Evolutionary conservation across 352 stramenopile genomes (phyloP).

Genomic region (Phytophthora capsici): DNA sequence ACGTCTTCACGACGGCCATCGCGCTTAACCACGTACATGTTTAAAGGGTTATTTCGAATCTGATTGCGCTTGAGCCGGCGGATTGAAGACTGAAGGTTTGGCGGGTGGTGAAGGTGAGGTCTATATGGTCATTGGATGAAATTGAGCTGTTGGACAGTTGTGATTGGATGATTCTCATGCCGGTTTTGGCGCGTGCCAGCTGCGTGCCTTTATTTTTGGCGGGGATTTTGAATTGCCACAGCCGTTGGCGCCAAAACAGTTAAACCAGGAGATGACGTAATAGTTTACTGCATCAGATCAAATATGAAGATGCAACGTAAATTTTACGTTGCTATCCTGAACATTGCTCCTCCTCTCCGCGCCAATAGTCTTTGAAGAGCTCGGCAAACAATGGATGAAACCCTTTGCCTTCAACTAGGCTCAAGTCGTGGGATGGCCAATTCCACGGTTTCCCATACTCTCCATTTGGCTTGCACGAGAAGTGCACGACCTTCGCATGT

Average conservation of each 20-base stretch:
- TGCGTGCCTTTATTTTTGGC: constrained; percentile 22
- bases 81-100: constrained; percentile 30
- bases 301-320: too few relatives aligned
- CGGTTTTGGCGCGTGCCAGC: constrained; percentile 14
- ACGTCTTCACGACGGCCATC: constrained; percentile 93
- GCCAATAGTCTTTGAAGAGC: too few relatives aligned
- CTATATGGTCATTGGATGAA: constrained; percentile 24
- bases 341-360: too few relatives aligned
- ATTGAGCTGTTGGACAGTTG: not conserved
- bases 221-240: constrained; percentile 9
- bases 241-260: constrained; percentile 24
- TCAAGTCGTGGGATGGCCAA: too few relatives aligned
- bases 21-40: constrained; percentile 96
- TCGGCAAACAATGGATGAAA: too few relatives aligned
- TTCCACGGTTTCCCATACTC: too few relatives aligned
- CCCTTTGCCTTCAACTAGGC: too few relatives aligned
- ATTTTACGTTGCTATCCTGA: too few relatives aligned
- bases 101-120: constrained; percentile 14
- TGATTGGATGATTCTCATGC: constrained; percentile 11
- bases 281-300: too few relatives aligned
- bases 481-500: too few relatives aligned
- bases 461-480: too few relatives aligned
- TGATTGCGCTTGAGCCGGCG: constrained; percentile 7
- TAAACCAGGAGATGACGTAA: not conserved
- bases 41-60: not conserved